Conservation (phyloP, 331 rosid species). For the Rhamnella rubrinervis region DNA sequence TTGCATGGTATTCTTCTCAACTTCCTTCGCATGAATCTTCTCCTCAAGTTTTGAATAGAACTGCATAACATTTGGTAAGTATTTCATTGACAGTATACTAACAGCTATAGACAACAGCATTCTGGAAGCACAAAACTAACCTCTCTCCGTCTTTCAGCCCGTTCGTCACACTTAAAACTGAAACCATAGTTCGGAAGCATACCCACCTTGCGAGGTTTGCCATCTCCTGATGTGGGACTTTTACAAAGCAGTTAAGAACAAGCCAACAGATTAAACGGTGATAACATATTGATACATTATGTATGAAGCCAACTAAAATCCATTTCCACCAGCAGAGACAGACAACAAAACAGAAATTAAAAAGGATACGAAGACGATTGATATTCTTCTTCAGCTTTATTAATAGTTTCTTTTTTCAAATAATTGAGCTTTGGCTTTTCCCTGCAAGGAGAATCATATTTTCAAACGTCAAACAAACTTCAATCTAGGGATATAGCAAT, state of each 20-base stretch:
- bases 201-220: constrained; percentile 56
- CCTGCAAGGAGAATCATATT: constrained; percentile 45
- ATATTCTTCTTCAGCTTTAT: constrained; percentile 55
- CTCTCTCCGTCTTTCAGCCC: constrained; percentile 95
- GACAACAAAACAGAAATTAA: constrained; percentile 13
- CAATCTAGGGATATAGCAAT: background rate
- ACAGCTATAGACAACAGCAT: constrained; percentile 16
- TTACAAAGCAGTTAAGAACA: constrained; percentile 51
- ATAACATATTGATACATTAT: constrained; percentile 2
- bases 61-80: constrained; percentile 49
- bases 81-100: background rate
- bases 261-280: constrained; percentile 16
- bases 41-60: constrained; percentile 95
- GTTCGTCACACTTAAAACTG: constrained; percentile 91
- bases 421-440: constrained; percentile 54
- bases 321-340: constrained; percentile 15
- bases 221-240: constrained; percentile 71
- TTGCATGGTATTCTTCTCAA: constrained; percentile 78
- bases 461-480: constrained; percentile 10
- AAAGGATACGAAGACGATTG: constrained; percentile 84
- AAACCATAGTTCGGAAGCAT: constrained; percentile 87
- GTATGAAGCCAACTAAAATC: constrained; percentile 14
- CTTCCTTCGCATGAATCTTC: constrained; percentile 96
- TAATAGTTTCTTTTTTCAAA: constrained; percentile 45
- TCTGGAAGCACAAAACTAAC: constrained; percentile 36